phyloP scores from a whole-genome alignment of 805 yeast genomes.

The Metschnikowia lunata region DNA sequence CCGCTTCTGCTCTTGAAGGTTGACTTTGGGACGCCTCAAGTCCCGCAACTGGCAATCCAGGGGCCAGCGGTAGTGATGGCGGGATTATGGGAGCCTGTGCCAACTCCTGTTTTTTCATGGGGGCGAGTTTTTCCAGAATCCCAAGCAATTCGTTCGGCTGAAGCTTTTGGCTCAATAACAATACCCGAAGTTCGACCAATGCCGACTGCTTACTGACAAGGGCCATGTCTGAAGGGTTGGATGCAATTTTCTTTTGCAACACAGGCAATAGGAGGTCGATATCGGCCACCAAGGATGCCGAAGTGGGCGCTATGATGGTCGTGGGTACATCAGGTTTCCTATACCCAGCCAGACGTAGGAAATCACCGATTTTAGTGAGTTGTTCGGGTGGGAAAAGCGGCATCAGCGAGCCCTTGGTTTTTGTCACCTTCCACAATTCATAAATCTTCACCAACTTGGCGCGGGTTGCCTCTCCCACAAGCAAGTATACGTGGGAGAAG shows the following conservation, averaged over 20 bases:
- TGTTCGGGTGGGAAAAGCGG: constrained; percentile 73
- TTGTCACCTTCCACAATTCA: constrained; percentile 81
- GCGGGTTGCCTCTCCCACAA: constrained; percentile 73
- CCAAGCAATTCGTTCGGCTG: constrained; percentile 32
- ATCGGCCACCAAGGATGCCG: constrained; percentile 24
- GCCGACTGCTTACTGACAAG: constrained; percentile 42
- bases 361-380: constrained; percentile 67
- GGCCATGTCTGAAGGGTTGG: constrained; percentile 34
- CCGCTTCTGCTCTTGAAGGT: constrained; percentile 21
- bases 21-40: constrained; percentile 16
- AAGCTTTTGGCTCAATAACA: constrained; percentile 37
- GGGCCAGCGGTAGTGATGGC: background rate
- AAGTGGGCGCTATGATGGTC: constrained; percentile 4
- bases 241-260: constrained; percentile 36
- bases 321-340: constrained; percentile 5
- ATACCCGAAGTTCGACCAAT: constrained; percentile 38
- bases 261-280: constrained; percentile 38
- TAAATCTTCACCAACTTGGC: constrained; percentile 68
- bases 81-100: background rate
- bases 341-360: constrained; percentile 43
- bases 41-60: constrained; percentile 1
- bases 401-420: constrained; percentile 50
- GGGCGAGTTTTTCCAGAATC: constrained; percentile 34
- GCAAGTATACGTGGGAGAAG: constrained; percentile 72
- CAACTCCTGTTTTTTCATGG: constrained; percentile 25